phyloP scores from a whole-genome alignment of 345 rosid genomes.

The Hibiscus trionum region DNA sequence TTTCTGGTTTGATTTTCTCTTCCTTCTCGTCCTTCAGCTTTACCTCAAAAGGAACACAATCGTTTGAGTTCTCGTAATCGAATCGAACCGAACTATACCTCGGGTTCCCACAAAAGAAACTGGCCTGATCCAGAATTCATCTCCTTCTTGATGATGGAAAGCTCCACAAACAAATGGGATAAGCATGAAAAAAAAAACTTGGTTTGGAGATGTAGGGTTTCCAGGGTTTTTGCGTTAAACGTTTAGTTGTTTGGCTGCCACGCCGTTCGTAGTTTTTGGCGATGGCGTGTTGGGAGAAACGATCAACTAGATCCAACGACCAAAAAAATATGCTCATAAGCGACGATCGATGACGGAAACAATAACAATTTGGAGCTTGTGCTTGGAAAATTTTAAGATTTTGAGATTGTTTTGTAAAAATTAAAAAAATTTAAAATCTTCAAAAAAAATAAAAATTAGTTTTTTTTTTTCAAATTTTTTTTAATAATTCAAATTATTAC shows the following conservation, averaged over 20 bases:
- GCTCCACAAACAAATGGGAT: conserved; percentile 32
- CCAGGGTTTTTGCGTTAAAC: background rate
- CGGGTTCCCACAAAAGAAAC: conserved; percentile 25
- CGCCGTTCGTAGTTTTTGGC: too few species aligned
- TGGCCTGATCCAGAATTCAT: conserved; percentile 15
- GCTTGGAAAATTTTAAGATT: too few species aligned
- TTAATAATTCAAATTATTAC: too few species aligned
- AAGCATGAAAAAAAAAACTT: conserved; percentile 16
- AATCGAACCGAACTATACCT: conserved; percentile 45
- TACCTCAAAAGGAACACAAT: conserved; percentile 36
- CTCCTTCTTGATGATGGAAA: conserved; percentile 9
- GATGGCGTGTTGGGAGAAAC: too few species aligned
- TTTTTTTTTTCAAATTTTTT: too few species aligned
- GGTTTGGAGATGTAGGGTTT: background rate
- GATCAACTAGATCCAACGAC: too few species aligned
- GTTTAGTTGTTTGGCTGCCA: background rate
- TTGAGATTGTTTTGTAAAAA: too few species aligned
- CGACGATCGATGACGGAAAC: too few species aligned
- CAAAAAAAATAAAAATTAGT: too few species aligned
- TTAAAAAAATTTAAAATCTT: too few species aligned
- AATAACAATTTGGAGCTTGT: too few species aligned
- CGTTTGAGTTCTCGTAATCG: conserved; percentile 22
- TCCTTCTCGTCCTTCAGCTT: conserved; percentile 27
- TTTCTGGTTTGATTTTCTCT: background rate
- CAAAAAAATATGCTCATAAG: too few species aligned